Percentiles rank a stretch among this genome's conserved stretches.
These are phyloP conservation scores for Xylariaceae sp. DNA, from an alignment of 2,329 filamentous ascomycete genomes.

Conservation along the genomic window DNA sequence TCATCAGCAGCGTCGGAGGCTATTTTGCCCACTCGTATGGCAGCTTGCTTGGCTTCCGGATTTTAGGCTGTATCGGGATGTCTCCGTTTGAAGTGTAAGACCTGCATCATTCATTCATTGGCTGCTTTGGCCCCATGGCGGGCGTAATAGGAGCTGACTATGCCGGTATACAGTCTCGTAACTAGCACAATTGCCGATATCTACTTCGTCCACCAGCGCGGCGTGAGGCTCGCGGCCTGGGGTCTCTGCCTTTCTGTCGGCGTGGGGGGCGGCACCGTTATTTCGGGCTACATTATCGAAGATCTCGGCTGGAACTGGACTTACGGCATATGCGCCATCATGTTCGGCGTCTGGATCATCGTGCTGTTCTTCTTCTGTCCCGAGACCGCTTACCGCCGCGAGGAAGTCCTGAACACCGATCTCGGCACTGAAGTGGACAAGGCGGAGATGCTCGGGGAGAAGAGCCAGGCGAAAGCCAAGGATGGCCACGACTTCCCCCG, in stretches of 20 bases:
- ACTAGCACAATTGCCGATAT: slow-evolving; percentile 27
- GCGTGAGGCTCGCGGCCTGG: slow-evolving; percentile 24
- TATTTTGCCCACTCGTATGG: slow-evolving; percentile 7
- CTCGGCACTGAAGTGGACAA: slow-evolving; percentile 8
- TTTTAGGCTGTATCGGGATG: slow-evolving; percentile 23
- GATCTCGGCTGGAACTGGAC: slow-evolving; percentile 28
- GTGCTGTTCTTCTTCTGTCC: slow-evolving; percentile 37
- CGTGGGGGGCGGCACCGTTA: slow-evolving; percentile 20
- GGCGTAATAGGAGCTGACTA: background rate
- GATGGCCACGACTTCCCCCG: background rate
- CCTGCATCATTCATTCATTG: too few relatives aligned
- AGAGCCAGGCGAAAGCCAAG: background rate
- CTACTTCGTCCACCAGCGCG: slow-evolving; percentile 30
- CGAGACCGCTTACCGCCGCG: slow-evolving; percentile 36
- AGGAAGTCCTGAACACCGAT: slow-evolving; percentile 11
- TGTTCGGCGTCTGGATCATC: slow-evolving; percentile 30
- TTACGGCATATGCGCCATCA: slow-evolving; percentile 35
- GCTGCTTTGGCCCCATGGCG: background rate
- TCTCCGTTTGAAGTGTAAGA: slow-evolving; percentile 25
- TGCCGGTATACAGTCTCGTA: slow-evolving; percentile 17
- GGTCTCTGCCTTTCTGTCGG: slow-evolving; percentile 21
- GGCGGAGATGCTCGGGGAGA: background rate
- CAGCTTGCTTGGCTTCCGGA: slow-evolving; percentile 21
- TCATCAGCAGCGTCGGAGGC: slow-evolving; percentile 27
- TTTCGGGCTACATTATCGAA: slow-evolving; percentile 24